A percentile compares a stretch with the other conserved stretches of the same genome.
Evolutionary conservation across 202 grass and related monocot genomes (phyloP).

Genomic region (Zoysia matrella): DNA sequence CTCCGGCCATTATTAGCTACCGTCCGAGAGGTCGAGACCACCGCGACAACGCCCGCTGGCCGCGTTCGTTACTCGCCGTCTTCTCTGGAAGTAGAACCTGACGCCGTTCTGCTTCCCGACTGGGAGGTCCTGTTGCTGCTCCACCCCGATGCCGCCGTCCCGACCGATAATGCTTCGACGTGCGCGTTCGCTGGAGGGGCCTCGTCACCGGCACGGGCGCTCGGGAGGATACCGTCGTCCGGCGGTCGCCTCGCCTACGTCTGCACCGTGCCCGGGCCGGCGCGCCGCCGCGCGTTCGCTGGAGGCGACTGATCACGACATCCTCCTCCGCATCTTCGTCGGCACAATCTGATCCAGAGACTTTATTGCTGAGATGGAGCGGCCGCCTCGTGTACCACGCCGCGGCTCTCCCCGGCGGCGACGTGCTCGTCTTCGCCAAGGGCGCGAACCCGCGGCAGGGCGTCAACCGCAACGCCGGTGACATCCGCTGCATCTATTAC

Average conservation of each 20-base stretch:
- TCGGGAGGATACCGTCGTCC: constrained; percentile 26
- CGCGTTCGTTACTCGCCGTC: too few relatives aligned
- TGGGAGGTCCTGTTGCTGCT: constrained; percentile 73
- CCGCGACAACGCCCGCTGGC: too few relatives aligned
- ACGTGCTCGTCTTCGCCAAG: constrained; percentile 67
- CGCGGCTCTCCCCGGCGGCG: constrained; percentile 37
- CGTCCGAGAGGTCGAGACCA: too few relatives aligned
- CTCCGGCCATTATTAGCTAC: too few relatives aligned
- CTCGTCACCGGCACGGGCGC: constrained; percentile 40
- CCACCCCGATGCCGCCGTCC: background rate
- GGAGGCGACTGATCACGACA: constrained; percentile 3
- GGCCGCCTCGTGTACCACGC: constrained; percentile 60
- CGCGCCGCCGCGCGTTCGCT: constrained; percentile 40
- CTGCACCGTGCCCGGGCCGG: constrained; percentile 49
- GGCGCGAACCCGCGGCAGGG: constrained; percentile 53
- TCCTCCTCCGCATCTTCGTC: background rate
- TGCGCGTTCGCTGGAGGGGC: constrained; percentile 53
- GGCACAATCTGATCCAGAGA: too few relatives aligned
- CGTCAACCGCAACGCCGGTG: constrained; percentile 47
- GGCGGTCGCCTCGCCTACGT: constrained; percentile 10
- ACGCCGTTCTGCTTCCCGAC: constrained; percentile 67
- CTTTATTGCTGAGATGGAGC: constrained; percentile 59
- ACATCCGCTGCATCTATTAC: constrained; percentile 54
- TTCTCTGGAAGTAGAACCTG: background rate
- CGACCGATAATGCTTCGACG: constrained; percentile 1